Evolutionary conservation across 768 basidiomycete genomes (phyloP).

Genomic region (Leccinum uliginosum): DNA sequence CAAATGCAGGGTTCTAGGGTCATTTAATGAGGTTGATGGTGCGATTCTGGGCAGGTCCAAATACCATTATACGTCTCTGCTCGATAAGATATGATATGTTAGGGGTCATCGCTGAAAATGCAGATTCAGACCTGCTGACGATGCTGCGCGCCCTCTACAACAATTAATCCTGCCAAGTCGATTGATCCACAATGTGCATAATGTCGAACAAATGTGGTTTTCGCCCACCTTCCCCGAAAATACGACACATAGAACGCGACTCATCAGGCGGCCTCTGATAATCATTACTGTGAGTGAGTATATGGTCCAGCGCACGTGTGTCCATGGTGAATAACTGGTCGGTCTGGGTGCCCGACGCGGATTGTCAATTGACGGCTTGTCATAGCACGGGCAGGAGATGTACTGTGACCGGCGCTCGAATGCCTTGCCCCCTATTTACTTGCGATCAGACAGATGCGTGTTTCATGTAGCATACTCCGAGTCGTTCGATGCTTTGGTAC

Average conservation of each 20-base stretch:
- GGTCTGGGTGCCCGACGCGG: slow-evolving; percentile 14
- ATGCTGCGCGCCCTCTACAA: slow-evolving; percentile 39
- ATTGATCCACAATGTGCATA: background rate
- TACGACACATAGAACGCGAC: slow-evolving; percentile 34
- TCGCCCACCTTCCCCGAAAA: slow-evolving; percentile 39
- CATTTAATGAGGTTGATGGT: background rate
- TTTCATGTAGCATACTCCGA: too few relatives aligned
- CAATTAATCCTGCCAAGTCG: slow-evolving; percentile 42
- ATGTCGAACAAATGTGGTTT: background rate
- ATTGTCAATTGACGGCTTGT: background rate
- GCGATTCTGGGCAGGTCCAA: background rate
- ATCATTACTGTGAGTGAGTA: slow-evolving; percentile 51
- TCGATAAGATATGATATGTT: background rate
- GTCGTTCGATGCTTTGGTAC: too few relatives aligned
- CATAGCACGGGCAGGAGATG: background rate
- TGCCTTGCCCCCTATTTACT: too few relatives aligned
- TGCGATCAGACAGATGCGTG: too few relatives aligned
- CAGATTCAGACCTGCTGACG: slow-evolving; percentile 33
- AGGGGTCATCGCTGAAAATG: background rate
- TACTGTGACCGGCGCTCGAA: too few relatives aligned
- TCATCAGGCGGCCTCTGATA: slow-evolving; percentile 53
- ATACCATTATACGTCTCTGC: slow-evolving; percentile 30
- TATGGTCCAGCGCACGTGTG: slow-evolving; percentile 56
- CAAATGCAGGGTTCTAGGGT: slow-evolving; percentile 61
- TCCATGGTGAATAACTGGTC: slow-evolving; percentile 54